Evolutionary conservation across 2,329 filamentous ascomycete species (phyloP).

Genomic region (Alternaria angustiovoidea): DNA sequence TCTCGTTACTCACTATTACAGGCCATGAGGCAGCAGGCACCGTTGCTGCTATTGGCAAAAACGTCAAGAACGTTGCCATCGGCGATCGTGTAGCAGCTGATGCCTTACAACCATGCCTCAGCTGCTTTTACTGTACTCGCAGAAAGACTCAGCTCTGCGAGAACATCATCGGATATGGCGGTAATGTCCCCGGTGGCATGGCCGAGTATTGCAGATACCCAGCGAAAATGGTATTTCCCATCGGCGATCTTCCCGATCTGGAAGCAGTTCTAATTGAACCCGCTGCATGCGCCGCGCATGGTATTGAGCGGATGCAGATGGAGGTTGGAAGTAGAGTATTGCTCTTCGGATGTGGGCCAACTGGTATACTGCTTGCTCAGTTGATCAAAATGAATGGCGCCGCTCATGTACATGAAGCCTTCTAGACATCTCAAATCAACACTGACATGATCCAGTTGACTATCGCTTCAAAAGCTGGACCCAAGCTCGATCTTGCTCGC

Average conservation of each 20-base stretch:
- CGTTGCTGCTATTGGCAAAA: slow-evolving; percentile 65
- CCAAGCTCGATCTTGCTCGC: slow-evolving; percentile 74
- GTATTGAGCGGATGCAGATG: slow-evolving; percentile 72
- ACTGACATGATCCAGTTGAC: slow-evolving; percentile 55
- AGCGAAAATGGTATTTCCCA: slow-evolving; percentile 68
- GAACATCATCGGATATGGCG: slow-evolving; percentile 72
- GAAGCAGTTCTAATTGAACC: slow-evolving; percentile 75
- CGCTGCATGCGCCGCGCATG: slow-evolving; percentile 75
- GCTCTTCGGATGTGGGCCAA: slow-evolving; percentile 72
- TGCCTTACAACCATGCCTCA: slow-evolving; percentile 72
- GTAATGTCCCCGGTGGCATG: slow-evolving; percentile 75
- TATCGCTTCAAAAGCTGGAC: slow-evolving; percentile 71
- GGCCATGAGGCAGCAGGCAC: slow-evolving; percentile 74
- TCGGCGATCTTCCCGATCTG: slow-evolving; percentile 71
- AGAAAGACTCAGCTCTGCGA: slow-evolving; percentile 74
- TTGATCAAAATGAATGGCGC: slow-evolving; percentile 71
- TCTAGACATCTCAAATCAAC: neutral
- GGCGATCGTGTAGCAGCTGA: slow-evolving; percentile 70
- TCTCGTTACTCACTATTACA: neutral
- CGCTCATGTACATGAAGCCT: slow-evolving; percentile 59
- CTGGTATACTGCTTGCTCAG: slow-evolving; percentile 70
- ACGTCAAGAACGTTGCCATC: slow-evolving; percentile 67
- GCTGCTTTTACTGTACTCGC: slow-evolving; percentile 77
- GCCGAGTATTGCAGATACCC: slow-evolving; percentile 71
- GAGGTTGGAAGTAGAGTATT: slow-evolving; percentile 71